Base-by-base conservation (phyloP, 2,329 filamentous ascomycete species). In the Helotiales sp. region DNA sequence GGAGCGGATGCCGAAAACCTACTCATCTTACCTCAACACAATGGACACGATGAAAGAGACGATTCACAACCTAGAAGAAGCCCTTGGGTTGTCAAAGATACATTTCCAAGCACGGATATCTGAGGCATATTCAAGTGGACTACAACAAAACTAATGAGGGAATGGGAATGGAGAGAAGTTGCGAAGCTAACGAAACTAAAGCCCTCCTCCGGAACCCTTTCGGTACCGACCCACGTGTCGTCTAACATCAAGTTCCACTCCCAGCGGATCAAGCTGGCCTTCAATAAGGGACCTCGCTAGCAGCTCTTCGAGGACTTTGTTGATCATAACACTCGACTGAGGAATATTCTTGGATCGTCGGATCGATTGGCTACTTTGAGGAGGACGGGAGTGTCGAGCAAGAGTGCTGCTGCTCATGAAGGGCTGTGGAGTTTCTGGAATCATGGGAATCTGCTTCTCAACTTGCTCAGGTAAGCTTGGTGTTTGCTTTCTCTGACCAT, bases 1-100 rank as follows among this genome's bases (percentile, higher is more conserved):
- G 47, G 30, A 62, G 20, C 59, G 69, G n/a, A 65, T 71, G 65
- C 67, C 67, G 3, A 67, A 67, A 26, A 66, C 64, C 2, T 71
- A 71, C 24, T 58, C 58, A 5, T 64, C 61, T 6, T 70, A 70
- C 58, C 34, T 70, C 6, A 65, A 71, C 17, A 71, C 67, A 1
- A 68, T 71, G 32, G 49, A 69, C 40, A 54, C 57, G 60, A 68
- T 71, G 59, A 32, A 47, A 6, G 63, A 69, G 43, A 61, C 52
- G 3, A 47, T 71, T 28, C 26, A 69, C 37, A 34, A 47, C 6
- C 30, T 71, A 8, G 63, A 71, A 20, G 50, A 62, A 13, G 63
- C 63, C 8, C 34, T 71, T 11, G 67, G 69, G 26, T 66, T 61
- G 32, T 66, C 64, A 26, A 71, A 68, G 50, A 28, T 43, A 4